Base-by-base conservation (phyloP, 805 yeast genomes). In the Saturnispora saitoi region DNA sequence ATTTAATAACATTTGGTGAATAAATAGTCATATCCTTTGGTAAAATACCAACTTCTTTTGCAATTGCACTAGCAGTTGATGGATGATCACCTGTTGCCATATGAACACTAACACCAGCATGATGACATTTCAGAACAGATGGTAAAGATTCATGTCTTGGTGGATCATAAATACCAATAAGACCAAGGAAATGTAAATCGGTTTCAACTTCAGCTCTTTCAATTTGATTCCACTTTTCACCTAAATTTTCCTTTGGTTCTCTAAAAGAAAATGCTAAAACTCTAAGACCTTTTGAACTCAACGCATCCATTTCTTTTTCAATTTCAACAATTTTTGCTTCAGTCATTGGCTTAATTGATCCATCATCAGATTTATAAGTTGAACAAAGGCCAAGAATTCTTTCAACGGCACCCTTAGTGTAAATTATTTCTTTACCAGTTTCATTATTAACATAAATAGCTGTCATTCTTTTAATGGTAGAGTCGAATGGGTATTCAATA, bases 71-170 rank as follows among this genome's bases (percentile, higher is more conserved):
- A 15, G 91, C 91, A 39, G 91, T 84, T 32, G 82, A 82, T 9
- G 83, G 85, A 58, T 82, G 88, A 61, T 84, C 91, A 53, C 91
- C 91, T 17, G 91, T 84, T 37, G 85, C 73, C 91, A 84, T 84
- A 56, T 80, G 87, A 42, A 84, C 90, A 54, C 80, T 78, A 56
- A 84, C 80, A 52, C 91, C 91, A 14, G 91, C 91, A 43, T 63
- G 70, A 59, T 82, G 88, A 63, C 90, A 83, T 51, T 68, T 63
- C 56, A 74, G 75, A 20, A 84, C 90, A 5, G 86, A 76, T 11
- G 70, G 76, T 10, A 78, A 76, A 14, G 87, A 77, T 66, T 84
- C 90, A 11, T 70, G 67, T 57, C 91, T 72, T 49, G 91, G 91
- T 17, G 91, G 91, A 62, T 84, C 91, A 59, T 84, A 83, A 54